Base-by-base conservation (phyloP, 2,329 filamentous ascomycete genomes). In the Pseudocercospora vitis region DNA sequence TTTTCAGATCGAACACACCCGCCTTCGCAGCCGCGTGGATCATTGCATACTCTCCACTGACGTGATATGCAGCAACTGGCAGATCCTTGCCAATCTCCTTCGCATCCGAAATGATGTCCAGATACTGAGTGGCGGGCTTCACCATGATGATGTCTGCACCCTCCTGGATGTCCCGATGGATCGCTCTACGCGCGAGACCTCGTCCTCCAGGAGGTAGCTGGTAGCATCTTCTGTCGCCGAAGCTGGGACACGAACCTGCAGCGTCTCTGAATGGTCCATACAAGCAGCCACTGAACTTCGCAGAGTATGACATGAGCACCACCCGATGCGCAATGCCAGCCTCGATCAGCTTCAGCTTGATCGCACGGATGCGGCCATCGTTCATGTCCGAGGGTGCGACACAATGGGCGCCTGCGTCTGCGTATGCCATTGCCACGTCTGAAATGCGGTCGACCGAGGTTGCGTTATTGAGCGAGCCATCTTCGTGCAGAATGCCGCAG, bases 111-210 rank as follows among this genome's bases (percentile, higher is more conserved):
- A 99, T 97, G 66, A 99, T 96, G 73, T 99, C 94, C 40, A 99
- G 81, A 71, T 96, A 99, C 72, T 92, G 90, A 65, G 88, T 88
- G 7, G 94, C 94, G 2, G 94, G 94, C 80, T 99, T 99, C 58
- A 99, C 94, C 92, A 99, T 96, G 74, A 99, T 96, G 63, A 96
- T 90, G 68, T 99, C 94, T 16, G 94, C 94, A 21, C 94, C 94
- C 74, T 99, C 94, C 60, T 81, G 81, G 63, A 99, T 92, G 70
- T 99, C 94, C 63, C 94, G 83, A 33, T 84, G 77, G 61, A 99
- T 96, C 45, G 94, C 94, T 63, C 94, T 84, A 61, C 94, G 85
- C 12, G 94, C 94, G 39, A 99, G 83, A 28, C 94, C 94, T 47
- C 94, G 87, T 21, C 91, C 94, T 57, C 91, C 91, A 0, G 91